phyloP scores from a whole-genome alignment of 1,284 basidiomycete species.

The Phellinidium pouzarii region DNA sequence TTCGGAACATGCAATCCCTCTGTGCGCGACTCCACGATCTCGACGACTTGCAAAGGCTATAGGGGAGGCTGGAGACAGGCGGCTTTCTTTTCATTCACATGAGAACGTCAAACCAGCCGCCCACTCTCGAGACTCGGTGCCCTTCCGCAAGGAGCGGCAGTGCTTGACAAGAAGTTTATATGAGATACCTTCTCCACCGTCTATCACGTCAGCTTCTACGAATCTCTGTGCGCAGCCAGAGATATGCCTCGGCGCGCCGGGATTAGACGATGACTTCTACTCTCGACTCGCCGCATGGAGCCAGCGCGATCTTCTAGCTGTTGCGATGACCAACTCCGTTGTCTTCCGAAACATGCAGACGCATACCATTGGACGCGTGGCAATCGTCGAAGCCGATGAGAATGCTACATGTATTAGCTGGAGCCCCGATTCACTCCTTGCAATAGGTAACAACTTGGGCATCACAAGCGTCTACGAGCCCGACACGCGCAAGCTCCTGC shows the following conservation, averaged over 20 bases:
- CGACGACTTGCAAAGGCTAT: conserved; percentile 14
- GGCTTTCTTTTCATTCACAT: conserved; percentile 6
- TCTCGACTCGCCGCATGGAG: conserved; percentile 15
- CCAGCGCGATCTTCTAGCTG: conserved; percentile 13
- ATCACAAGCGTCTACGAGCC: conserved; percentile 11
- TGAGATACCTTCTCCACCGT: conserved; percentile 9
- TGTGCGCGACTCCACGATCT: conserved; percentile 16
- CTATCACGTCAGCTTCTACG: conserved; percentile 16
- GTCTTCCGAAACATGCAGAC: conserved; percentile 17
- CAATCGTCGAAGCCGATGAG: neutral
- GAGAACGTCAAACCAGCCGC: conserved; percentile 8
- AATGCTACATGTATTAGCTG: conserved; percentile 9
- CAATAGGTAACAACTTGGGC: conserved; percentile 10
- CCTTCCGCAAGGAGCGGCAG: conserved; percentile 5
- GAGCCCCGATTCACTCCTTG: conserved; percentile 10
- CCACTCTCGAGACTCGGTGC: neutral
- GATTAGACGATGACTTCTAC: conserved; percentile 18
- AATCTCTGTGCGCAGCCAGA: conserved; percentile 12
- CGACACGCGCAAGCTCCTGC: neutral
- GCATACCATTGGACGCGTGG: neutral
- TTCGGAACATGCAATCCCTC: neutral
- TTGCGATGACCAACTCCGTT: conserved; percentile 14
- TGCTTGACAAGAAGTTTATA: conserved; percentile 12
- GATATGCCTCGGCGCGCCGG: conserved; percentile 15
- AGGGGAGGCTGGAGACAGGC: conserved; percentile 11